Conservation (phyloP, 208 protist species). For the Tritrichomonas foetus region DNA sequence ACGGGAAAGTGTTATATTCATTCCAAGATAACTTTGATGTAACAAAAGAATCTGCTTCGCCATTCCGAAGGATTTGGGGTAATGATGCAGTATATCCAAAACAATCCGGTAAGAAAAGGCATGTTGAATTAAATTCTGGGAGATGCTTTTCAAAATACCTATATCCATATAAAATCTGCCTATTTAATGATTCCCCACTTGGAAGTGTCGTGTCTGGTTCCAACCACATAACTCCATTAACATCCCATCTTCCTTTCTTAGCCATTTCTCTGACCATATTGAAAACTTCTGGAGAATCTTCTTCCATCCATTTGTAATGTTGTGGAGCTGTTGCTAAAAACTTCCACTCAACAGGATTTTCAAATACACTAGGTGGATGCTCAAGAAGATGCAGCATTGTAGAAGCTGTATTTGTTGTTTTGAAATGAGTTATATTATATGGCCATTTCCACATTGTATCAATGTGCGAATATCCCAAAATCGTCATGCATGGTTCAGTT, state of each 20-base stretch:
- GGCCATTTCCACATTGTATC: not conserved
- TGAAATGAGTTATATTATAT: not conserved
- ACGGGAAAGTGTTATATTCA: not conserved
- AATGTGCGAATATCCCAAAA: not conserved
- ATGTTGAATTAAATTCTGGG: not conserved
- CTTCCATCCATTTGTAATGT: not conserved
- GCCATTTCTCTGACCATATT: not conserved
- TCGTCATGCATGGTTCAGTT: not conserved
- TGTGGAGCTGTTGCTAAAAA: not conserved
- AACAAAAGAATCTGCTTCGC: not conserved
- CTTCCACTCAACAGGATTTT: not conserved
- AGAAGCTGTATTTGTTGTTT: not conserved
- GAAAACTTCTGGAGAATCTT: not conserved
- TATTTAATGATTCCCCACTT: constrained; percentile 34
- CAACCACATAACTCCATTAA: not conserved
- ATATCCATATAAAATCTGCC: constrained; percentile 26
- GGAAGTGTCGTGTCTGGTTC: not conserved
- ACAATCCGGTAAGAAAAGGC: not conserved
- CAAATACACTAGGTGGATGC: not conserved
- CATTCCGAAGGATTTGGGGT: not conserved
- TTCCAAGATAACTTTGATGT: not conserved
- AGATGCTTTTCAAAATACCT: constrained; percentile 16
- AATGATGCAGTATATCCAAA: not conserved
- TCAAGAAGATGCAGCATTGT: not conserved
- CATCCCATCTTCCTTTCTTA: not conserved